These are phyloP conservation scores for Botryotinia narcissicola DNA, from an alignment of 2,329 filamentous ascomycete species.

Conservation along the genomic window DNA sequence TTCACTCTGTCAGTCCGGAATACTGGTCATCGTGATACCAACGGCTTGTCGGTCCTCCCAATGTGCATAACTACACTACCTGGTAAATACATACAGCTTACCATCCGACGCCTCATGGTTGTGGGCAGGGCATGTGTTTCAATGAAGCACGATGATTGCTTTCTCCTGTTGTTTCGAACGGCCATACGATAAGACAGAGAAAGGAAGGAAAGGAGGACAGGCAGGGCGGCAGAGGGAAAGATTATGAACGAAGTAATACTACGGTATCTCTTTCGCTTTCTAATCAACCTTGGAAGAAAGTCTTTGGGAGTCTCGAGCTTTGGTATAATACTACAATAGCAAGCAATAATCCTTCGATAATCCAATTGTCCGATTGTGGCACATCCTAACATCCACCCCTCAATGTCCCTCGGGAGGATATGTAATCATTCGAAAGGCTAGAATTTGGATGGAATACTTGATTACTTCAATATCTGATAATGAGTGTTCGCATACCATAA, in stretches of 20 bases:
- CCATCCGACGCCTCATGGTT: background rate
- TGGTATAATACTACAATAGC: background rate
- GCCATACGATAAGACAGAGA: background rate
- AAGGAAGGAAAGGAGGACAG: background rate
- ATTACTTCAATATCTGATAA: background rate
- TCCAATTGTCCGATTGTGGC: background rate
- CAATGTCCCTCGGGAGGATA: constrained; percentile 6
- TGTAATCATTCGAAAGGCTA: background rate
- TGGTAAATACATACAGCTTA: constrained; percentile 3
- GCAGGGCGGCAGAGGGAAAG: background rate
- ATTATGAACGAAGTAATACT: background rate
- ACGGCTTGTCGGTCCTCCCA: background rate
- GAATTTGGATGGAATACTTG: background rate
- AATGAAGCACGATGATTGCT: background rate
- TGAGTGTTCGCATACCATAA: background rate
- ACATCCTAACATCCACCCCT: background rate
- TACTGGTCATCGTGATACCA: background rate
- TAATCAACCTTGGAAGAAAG: background rate
- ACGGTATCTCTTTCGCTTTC: background rate
- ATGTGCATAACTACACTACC: background rate
- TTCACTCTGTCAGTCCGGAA: background rate
- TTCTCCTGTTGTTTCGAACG: background rate
- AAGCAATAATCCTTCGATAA: background rate
- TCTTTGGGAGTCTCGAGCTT: constrained; percentile 1
- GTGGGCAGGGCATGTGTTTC: background rate